phyloP scores from a whole-genome alignment of 2,329 filamentous ascomycete genomes.

The Fusarium solani-melongenae region DNA sequence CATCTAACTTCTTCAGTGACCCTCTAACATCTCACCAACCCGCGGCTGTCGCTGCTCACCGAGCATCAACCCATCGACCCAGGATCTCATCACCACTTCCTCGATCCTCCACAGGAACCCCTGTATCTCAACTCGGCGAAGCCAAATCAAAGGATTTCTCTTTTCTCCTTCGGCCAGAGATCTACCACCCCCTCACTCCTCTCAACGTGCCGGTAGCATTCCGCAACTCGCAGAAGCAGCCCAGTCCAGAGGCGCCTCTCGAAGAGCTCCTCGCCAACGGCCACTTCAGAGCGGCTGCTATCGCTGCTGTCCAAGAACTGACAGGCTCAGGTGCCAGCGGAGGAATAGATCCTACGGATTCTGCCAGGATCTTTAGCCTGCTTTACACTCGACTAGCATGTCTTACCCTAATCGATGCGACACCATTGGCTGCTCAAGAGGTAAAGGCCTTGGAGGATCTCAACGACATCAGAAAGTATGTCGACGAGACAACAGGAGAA shows the following conservation, averaged over 20 bases:
- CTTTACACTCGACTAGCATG: slow-evolving; percentile 86
- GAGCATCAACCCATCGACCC: slow-evolving; percentile 32
- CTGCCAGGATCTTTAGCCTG: slow-evolving; percentile 76
- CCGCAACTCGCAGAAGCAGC: slow-evolving; percentile 73
- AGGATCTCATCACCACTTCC: slow-evolving; percentile 40
- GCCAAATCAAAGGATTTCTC: slow-evolving; percentile 74
- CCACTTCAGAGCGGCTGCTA: slow-evolving; percentile 84
- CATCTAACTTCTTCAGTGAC: slow-evolving; percentile 36
- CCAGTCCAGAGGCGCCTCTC: slow-evolving; percentile 72
- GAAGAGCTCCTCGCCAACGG: slow-evolving; percentile 75
- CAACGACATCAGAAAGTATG: slow-evolving; percentile 65
- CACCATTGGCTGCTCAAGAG: slow-evolving; percentile 74
- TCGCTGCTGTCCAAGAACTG: slow-evolving; percentile 71
- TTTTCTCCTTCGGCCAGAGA: slow-evolving; percentile 81
- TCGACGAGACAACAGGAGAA: slow-evolving; percentile 62
- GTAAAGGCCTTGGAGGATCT: slow-evolving; percentile 73
- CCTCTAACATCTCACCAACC: slow-evolving; percentile 46
- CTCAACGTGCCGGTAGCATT: slow-evolving; percentile 73
- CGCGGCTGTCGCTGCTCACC: slow-evolving; percentile 26
- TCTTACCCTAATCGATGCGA: slow-evolving; percentile 81
- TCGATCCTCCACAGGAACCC: slow-evolving; percentile 41
- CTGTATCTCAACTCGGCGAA: slow-evolving; percentile 47
- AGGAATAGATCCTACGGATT: slow-evolving; percentile 64
- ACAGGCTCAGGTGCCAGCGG: slow-evolving; percentile 60
- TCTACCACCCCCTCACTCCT: slow-evolving; percentile 83